phyloP scores from a whole-genome alignment of 2,329 filamentous ascomycete genomes.

The Ophiosphaerella korrae region DNA sequence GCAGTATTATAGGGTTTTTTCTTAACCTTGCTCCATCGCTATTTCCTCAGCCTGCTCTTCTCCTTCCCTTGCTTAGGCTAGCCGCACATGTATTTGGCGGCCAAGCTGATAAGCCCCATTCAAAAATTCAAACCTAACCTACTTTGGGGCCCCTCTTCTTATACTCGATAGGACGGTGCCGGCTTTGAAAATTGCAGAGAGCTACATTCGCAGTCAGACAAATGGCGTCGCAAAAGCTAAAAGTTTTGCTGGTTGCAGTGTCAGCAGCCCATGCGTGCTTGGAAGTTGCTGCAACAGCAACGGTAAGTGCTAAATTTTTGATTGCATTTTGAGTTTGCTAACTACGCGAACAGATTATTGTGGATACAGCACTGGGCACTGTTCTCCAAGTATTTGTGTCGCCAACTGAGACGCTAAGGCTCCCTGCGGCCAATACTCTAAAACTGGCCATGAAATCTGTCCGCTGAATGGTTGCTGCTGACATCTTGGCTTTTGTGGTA shows the following conservation, averaged over 20 bases:
- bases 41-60: background rate
- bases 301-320: slow-evolving; percentile 2
- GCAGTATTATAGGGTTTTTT: too few species aligned
- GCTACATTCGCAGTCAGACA: slow-evolving; percentile 14
- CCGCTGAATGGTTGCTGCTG: slow-evolving; percentile 26
- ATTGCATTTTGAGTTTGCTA: background rate
- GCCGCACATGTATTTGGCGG: background rate
- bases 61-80: slow-evolving; percentile 3
- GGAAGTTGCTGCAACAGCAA: slow-evolving; percentile 15
- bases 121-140: slow-evolving; percentile 11
- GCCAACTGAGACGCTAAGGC: slow-evolving; percentile 48
- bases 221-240: slow-evolving; percentile 1
- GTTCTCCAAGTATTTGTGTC: slow-evolving; percentile 17
- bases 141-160: slow-evolving; percentile 12
- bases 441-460: slow-evolving; percentile 6
- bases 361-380: slow-evolving; percentile 19
- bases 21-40: too few species aligned
- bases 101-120: background rate
- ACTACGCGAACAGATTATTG: slow-evolving; percentile 8
- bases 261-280: slow-evolving; percentile 10
- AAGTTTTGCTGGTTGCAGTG: slow-evolving; percentile 7
- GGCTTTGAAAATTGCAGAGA: slow-evolving; percentile 12
- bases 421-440: slow-evolving; percentile 42
- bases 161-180: slow-evolving; percentile 8
- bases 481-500: slow-evolving; percentile 49